Percentiles rank a stretch among this genome's conserved stretches.
Evolutionary conservation across 225 moss, liverwort and hornwort species (phyloP).

Genomic region (Marchantia polymorpha): DNA sequence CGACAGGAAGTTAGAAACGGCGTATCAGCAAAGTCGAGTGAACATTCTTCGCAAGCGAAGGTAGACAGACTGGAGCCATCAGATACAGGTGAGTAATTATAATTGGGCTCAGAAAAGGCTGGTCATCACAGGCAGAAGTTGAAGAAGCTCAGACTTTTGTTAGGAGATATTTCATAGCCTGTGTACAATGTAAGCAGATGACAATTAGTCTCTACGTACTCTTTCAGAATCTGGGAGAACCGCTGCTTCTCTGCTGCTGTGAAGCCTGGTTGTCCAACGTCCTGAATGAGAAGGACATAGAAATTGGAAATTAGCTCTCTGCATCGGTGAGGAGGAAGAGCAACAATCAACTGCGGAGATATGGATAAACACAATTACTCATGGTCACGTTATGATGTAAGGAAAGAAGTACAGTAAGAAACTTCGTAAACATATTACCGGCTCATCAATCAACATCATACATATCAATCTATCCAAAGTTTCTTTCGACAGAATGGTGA

Average conservation of each 20-base stretch:
- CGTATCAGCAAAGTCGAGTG: no score
- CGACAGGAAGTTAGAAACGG: no score
- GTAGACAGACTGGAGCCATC: background rate
- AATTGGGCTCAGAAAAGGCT: background rate
- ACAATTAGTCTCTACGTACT: constrained; percentile 37
- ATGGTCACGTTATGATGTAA: background rate
- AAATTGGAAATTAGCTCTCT: background rate
- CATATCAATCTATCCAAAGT: background rate
- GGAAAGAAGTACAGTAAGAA: background rate
- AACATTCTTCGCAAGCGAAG: background rate
- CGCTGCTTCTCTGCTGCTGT: constrained; percentile 67
- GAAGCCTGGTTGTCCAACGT: constrained; percentile 82
- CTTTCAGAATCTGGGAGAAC: constrained; percentile 53
- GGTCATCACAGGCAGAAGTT: background rate
- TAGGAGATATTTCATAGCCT: background rate
- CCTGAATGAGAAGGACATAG: constrained; percentile 40
- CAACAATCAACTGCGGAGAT: no score
- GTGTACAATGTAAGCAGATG: no score
- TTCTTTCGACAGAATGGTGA: background rate
- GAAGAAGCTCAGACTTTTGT: background rate
- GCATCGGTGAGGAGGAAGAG: no score
- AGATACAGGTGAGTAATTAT: background rate
- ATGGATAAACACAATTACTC: no score
- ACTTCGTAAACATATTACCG: no score
- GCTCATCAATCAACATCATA: no score